These are phyloP conservation scores for Botrytis paeoniae DNA, from an alignment of 2,329 filamentous ascomycete genomes.

Conservation along the genomic window DNA sequence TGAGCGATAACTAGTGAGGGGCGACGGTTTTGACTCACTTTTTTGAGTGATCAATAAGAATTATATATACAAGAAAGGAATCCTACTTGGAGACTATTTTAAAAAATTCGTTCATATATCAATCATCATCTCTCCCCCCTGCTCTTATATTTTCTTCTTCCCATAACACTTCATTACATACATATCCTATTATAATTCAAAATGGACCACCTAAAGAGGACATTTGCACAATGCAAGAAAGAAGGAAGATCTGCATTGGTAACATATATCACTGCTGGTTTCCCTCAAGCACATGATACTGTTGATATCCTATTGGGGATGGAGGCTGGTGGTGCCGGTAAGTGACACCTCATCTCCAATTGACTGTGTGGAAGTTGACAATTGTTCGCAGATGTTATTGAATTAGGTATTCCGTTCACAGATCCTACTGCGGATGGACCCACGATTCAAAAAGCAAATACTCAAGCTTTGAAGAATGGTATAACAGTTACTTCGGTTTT, in stretches of 20 bases:
- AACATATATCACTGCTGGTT: conserved; percentile 95
- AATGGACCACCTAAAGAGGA: conserved; percentile 51
- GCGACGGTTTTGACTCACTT: conserved; percentile 8
- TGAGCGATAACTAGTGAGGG: conserved; percentile 13
- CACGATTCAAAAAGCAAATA: conserved; percentile 95
- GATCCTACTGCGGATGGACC: conserved; percentile 98
- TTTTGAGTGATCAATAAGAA: conserved; percentile 6
- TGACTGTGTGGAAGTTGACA: conserved; percentile 4
- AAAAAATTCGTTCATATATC: neutral
- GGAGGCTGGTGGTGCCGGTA: conserved; percentile 89
- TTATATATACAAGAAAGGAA: neutral
- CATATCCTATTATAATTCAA: conserved; percentile 25
- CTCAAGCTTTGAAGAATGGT: conserved; percentile 81
- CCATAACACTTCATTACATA: neutral
- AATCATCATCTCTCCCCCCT: neutral
- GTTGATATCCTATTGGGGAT: conserved; percentile 81
- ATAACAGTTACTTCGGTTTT: conserved; percentile 79
- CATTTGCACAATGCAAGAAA: conserved; percentile 55
- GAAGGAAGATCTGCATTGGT: conserved; percentile 66
- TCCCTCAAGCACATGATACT: conserved; percentile 76
- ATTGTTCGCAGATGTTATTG: conserved; percentile 72
- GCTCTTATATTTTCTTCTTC: neutral
- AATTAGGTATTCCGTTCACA: conserved; percentile 94
- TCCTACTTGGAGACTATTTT: neutral
- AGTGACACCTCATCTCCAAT: conserved; percentile 27